Percentiles rank a stretch among this genome's conserved stretches.
Conservation (phyloP, 2,329 filamentous ascomycete genomes). For the Diaporthe helianthi region DNA sequence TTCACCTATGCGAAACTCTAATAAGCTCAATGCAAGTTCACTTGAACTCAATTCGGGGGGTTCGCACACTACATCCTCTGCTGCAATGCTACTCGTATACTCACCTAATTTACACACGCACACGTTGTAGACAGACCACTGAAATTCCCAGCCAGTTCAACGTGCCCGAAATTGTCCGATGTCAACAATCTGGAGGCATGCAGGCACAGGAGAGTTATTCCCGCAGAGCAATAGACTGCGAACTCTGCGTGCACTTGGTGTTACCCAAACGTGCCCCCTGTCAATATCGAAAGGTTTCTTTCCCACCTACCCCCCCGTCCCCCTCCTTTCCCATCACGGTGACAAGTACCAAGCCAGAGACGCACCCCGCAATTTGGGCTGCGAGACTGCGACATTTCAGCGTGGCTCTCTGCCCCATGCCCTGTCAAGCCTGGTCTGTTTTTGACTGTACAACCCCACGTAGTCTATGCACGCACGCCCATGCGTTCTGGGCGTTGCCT, state of each 20-base stretch:
- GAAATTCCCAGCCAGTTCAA: neutral
- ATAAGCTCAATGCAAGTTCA: conserved; percentile 18
- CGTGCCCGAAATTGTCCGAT: neutral
- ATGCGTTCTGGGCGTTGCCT: neutral
- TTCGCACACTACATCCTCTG: neutral
- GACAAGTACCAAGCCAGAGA: conserved; percentile 24
- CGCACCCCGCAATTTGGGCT: conserved; percentile 31
- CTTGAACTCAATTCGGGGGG: conserved; percentile 15
- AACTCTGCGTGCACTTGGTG: conserved; percentile 3
- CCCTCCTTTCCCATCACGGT: neutral
- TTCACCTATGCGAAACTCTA: neutral
- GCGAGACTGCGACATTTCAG: neutral
- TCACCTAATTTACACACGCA: neutral
- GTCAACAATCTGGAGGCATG: neutral
- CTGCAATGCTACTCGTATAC: neutral
- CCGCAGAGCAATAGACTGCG: conserved; percentile 8
- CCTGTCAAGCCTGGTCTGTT: no score
- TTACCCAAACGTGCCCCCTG: neutral
- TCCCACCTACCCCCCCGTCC: no score
- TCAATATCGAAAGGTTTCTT: no score
- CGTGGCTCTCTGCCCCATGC: neutral
- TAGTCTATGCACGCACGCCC: neutral
- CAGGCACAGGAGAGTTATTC: conserved; percentile 14
- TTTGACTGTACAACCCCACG: conserved; percentile 20
- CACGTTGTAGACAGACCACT: neutral